phyloP scores from a whole-genome alignment of 2,329 filamentous ascomycete genomes.

The Exophiala sideris region DNA sequence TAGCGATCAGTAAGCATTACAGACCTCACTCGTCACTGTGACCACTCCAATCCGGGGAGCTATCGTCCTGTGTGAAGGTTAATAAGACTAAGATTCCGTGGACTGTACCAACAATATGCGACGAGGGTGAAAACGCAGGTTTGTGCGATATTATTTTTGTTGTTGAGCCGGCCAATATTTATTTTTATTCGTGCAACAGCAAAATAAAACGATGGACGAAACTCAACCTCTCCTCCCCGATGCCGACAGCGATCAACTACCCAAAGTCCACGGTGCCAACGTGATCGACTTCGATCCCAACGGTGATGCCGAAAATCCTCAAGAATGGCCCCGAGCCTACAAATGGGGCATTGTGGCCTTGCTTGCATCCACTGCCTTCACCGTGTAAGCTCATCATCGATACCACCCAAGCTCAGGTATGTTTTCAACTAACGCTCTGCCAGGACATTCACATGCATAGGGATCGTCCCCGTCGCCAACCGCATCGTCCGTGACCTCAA shows the following conservation, averaged over 20 bases:
- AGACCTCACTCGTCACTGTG: too few relatives aligned
- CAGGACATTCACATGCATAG: conserved; percentile 59
- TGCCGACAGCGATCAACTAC: neutral
- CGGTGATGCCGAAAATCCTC: conserved; percentile 28
- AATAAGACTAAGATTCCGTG: too few relatives aligned
- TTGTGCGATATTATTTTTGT: too few relatives aligned
- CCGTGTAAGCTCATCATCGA: conserved; percentile 17
- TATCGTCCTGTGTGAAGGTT: too few relatives aligned
- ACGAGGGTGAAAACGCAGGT: too few relatives aligned
- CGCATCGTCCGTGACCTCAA: conserved; percentile 49
- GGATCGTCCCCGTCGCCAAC: conserved; percentile 53
- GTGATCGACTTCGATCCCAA: conserved; percentile 26
- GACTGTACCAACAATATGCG: too few relatives aligned
- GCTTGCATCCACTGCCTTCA: conserved; percentile 27
- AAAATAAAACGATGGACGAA: conserved; percentile 14
- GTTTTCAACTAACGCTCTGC: conserved; percentile 1
- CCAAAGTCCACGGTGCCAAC: conserved; percentile 5
- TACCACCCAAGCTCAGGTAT: neutral
- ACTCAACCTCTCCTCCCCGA: conserved; percentile 18
- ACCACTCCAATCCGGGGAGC: too few relatives aligned
- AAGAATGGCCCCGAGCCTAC: conserved; percentile 25
- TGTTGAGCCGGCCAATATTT: too few relatives aligned
- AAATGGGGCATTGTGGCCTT: conserved; percentile 28
- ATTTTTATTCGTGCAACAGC: too few relatives aligned
- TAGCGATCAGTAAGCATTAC: too few relatives aligned